Percentiles rank a stretch among this genome's conserved stretches.
Evolutionary conservation across 148 eudicot species (phyloP).

Genomic region (Fagopyrum homotropicum): DNA sequence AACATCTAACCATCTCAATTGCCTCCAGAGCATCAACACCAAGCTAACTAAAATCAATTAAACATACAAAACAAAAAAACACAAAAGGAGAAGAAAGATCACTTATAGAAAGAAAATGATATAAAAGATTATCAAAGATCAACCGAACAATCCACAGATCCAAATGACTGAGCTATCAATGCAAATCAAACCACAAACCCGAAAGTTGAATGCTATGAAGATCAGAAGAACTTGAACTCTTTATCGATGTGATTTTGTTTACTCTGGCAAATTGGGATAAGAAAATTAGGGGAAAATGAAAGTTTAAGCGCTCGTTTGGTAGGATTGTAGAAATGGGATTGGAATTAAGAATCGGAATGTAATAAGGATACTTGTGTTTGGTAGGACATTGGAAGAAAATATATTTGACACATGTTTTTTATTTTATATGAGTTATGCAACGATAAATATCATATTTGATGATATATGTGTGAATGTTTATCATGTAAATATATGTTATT

Average conservation of each 20-base stretch:
- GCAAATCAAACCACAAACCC: constrained; percentile 1
- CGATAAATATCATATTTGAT: no score
- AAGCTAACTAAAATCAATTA: not conserved
- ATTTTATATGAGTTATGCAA: no score
- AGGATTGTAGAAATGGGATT: no score
- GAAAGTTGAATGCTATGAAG: not conserved
- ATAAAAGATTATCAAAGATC: not conserved
- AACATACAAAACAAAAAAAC: not conserved
- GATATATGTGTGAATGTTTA: no score
- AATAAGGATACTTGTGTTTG: no score
- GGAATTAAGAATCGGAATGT: no score
- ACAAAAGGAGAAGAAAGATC: not conserved
- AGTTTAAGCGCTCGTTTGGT: not conserved
- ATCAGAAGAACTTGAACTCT: not conserved
- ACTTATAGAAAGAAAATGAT: not conserved
- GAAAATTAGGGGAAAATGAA: not conserved
- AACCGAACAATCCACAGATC: constrained; percentile 4
- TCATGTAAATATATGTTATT: no score
- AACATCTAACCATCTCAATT: not conserved
- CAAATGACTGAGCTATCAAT: constrained; percentile 5
- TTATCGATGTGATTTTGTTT: not conserved
- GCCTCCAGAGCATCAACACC: not conserved
- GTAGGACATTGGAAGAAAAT: no score
- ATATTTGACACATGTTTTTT: no score
- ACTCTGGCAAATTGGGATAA: not conserved